These are phyloP conservation scores for Mentha longifolia DNA, from an alignment of 257 asterid species.

Conservation along the genomic window DNA sequence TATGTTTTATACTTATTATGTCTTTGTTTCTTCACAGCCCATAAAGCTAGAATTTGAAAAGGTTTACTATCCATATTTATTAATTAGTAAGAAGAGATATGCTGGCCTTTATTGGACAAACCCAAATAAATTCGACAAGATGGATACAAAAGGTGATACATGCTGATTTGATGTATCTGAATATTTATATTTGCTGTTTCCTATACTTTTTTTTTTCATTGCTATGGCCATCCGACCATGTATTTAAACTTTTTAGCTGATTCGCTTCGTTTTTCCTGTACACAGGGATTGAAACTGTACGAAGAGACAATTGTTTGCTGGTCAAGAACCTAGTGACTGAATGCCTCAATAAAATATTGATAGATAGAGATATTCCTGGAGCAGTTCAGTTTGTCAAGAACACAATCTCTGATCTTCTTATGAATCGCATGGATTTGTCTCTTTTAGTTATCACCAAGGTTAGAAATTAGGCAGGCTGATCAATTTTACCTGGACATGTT, in stretches of 20 bases:
- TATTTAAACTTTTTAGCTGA: background rate
- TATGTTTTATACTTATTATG: background rate
- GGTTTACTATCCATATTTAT: slow-evolving; percentile 87
- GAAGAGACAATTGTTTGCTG: slow-evolving; percentile 95
- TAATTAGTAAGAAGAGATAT: slow-evolving; percentile 98
- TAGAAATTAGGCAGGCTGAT: slow-evolving; percentile 27
- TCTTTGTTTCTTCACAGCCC: slow-evolving; percentile 56
- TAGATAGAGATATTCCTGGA: slow-evolving; percentile 92
- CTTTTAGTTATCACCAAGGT: slow-evolving; percentile 98
- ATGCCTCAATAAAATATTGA: slow-evolving; percentile 90
- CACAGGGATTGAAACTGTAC: slow-evolving; percentile 94
- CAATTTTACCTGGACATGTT: background rate
- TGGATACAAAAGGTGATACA: slow-evolving; percentile 93
- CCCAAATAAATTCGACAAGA: slow-evolving; percentile 90
- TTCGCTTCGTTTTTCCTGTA: slow-evolving; percentile 18
- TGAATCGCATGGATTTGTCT: slow-evolving; percentile 98
- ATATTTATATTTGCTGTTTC: slow-evolving; percentile 15
- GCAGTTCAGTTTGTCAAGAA: slow-evolving; percentile 94
- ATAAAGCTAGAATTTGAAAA: slow-evolving; percentile 97
- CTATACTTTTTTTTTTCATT: slow-evolving; percentile 18
- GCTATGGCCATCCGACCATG: slow-evolving; percentile 8
- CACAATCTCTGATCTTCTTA: slow-evolving; percentile 93
- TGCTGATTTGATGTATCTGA: slow-evolving; percentile 21
- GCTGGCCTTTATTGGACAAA: slow-evolving; percentile 99
- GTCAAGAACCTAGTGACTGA: slow-evolving; percentile 91